Percentiles rank a stretch among this genome's conserved stretches.
These are phyloP conservation scores for Peribolospora baueri DNA, from an alignment of 768 basidiomycete species.

Conservation along the genomic window DNA sequence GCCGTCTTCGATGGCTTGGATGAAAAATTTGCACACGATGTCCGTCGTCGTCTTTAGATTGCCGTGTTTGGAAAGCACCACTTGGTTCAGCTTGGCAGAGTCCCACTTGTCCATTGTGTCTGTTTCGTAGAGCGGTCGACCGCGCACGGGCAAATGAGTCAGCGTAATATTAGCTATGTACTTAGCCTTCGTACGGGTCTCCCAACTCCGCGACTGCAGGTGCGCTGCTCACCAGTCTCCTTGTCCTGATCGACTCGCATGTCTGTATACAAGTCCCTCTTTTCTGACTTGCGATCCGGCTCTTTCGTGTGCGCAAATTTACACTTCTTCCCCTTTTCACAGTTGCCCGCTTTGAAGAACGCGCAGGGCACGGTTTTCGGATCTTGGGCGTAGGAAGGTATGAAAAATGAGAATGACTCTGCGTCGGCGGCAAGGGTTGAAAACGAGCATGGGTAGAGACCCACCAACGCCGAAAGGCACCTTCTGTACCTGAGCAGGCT, in stretches of 20 bases:
- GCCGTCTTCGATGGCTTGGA: constrained; percentile 78
- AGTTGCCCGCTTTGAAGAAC: constrained; percentile 74
- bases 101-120: constrained; percentile 99
- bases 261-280: constrained; percentile 86
- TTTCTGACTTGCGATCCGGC: constrained; percentile 72
- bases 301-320: constrained; percentile 53
- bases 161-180: too few species aligned
- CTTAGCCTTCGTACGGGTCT: too few species aligned
- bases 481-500: constrained; percentile 20
- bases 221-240: not conserved
- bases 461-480: constrained; percentile 60
- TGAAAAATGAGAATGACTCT: not conserved
- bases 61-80: constrained; percentile 64
- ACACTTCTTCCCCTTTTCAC: constrained; percentile 41
- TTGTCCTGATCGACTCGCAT: not conserved
- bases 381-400: constrained; percentile 23
- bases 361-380: constrained; percentile 83
- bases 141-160: not conserved
- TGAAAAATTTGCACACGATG: constrained; percentile 96
- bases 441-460: constrained; percentile 4
- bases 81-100: constrained; percentile 70
- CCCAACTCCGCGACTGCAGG: too few species aligned
- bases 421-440: not conserved
- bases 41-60: constrained; percentile 84
- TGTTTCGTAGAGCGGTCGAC: constrained; percentile 16